Conservation (phyloP, 2,329 filamentous ascomycete genomes). For the Monilinia fructicola region DNA sequence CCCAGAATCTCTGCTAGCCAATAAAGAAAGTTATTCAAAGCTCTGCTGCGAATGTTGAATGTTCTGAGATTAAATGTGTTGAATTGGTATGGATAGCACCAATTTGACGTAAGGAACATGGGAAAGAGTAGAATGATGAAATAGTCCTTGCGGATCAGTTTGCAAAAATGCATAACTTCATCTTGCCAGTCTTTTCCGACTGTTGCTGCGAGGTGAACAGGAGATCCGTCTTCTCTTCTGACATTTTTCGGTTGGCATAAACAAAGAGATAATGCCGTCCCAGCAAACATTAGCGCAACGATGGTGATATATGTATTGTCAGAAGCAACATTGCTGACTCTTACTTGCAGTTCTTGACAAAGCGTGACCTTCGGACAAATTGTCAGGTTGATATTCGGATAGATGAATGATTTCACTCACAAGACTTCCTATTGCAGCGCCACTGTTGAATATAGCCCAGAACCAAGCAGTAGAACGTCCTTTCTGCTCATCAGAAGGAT, state of each 20-base stretch:
- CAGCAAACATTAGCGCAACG: constrained; percentile 24
- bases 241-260: constrained; percentile 70
- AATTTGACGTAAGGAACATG: constrained; percentile 76
- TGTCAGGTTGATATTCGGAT: constrained; percentile 2
- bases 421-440: constrained; percentile 27
- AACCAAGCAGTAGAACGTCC: constrained; percentile 67
- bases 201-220: constrained; percentile 68
- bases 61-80: constrained; percentile 67
- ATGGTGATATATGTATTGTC: constrained; percentile 26
- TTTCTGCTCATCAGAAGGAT: constrained; percentile 75
- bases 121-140: constrained; percentile 75
- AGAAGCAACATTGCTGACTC: constrained; percentile 37
- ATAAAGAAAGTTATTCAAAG: constrained; percentile 73
- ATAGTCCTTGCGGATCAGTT: constrained; percentile 66
- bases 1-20: constrained; percentile 75
- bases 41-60: constrained; percentile 70
- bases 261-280: constrained; percentile 65
- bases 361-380: constrained; percentile 52
- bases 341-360: constrained; percentile 66
- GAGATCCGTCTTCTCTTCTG: constrained; percentile 71
- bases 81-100: constrained; percentile 78
- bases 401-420: constrained; percentile 10
- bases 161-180: constrained; percentile 69
- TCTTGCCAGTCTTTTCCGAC: constrained; percentile 82
- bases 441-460: constrained; percentile 26